Percentiles rank a stretch among this genome's conserved stretches.
These are phyloP conservation scores for Elsinoe batatas DNA, from an alignment of 2,329 filamentous ascomycete genomes.

Conservation along the genomic window DNA sequence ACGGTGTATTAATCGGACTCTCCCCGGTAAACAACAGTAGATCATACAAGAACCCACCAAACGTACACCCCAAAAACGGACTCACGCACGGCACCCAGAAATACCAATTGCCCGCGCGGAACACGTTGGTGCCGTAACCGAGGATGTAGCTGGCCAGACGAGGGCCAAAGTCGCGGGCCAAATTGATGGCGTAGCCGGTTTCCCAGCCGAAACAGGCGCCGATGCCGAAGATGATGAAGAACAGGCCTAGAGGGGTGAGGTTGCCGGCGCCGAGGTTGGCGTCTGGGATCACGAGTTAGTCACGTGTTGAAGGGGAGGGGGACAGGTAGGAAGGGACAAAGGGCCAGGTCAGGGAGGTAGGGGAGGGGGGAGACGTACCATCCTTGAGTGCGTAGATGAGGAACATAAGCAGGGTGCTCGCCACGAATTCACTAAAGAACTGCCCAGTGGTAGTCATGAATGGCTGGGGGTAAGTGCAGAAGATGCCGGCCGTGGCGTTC, in stretches of 20 bases:
- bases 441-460: constrained; percentile 57
- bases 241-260: constrained; percentile 49
- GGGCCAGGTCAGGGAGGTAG: too few species aligned
- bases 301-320: too few species aligned
- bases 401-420: constrained; percentile 57
- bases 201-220: constrained; percentile 61
- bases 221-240: constrained; percentile 59
- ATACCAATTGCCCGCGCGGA: constrained; percentile 54
- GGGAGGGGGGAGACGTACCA: constrained; percentile 25
- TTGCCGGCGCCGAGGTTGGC: constrained; percentile 24
- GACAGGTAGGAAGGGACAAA: too few species aligned
- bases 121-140: constrained; percentile 52
- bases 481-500: constrained; percentile 54
- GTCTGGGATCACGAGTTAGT: too few species aligned
- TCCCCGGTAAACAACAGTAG: constrained; percentile 54
- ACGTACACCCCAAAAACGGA: constrained; percentile 51
- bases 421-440: constrained; percentile 62
- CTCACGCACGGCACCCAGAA: constrained; percentile 48
- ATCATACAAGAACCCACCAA: constrained; percentile 59
- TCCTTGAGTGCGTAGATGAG: constrained; percentile 59
- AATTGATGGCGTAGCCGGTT: constrained; percentile 57
- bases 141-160: constrained; percentile 57
- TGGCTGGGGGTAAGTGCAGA: constrained; percentile 56
- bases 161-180: constrained; percentile 62
- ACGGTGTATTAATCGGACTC: constrained; percentile 53